A percentile compares a stretch with the other conserved stretches of the same genome.
These are phyloP conservation scores for Candida glucosophila DNA, from an alignment of 1,139 yeast genomes.

Conservation along the genomic window DNA sequence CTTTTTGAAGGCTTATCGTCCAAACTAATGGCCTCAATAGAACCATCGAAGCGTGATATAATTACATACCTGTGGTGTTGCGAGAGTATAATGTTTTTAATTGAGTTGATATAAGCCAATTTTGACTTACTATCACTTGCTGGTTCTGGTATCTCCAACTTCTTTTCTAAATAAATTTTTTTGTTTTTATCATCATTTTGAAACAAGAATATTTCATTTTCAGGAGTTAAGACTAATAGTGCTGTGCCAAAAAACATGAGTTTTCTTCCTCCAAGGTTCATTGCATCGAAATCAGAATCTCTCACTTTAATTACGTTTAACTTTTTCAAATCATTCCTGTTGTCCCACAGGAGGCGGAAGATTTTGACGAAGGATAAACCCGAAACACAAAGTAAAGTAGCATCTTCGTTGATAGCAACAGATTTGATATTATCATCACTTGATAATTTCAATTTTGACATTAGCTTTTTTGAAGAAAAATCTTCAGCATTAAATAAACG, in stretches of 20 bases:
- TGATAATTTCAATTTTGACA: constrained; percentile 56
- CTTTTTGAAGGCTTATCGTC: constrained; percentile 10
- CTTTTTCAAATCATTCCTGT: constrained; percentile 19
- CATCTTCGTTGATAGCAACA: constrained; percentile 62
- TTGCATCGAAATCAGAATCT: constrained; percentile 37
- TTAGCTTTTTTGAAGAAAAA: constrained; percentile 30
- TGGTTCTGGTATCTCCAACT: constrained; percentile 26
- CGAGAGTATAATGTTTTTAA: constrained; percentile 44
- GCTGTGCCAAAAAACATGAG: constrained; percentile 34
- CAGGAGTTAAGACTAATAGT: constrained; percentile 53
- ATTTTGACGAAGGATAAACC: constrained; percentile 63
- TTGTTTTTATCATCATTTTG: constrained; percentile 21
- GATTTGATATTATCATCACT: constrained; percentile 78
- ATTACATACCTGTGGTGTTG: constrained; percentile 38
- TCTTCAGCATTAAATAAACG: constrained; percentile 28
- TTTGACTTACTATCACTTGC: constrained; percentile 8
- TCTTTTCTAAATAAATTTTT: constrained; percentile 27
- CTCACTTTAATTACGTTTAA: constrained; percentile 45
- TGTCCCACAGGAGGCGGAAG: constrained; percentile 42
- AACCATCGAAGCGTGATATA: constrained; percentile 56
- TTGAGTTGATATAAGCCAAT: constrained; percentile 30
- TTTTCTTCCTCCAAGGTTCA: constrained; percentile 48
- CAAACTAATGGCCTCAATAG: constrained; percentile 45
- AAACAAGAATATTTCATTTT: constrained; percentile 53
- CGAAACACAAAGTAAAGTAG: constrained; percentile 60